Evolutionary conservation across 202 grass and related monocot genomes (phyloP), one percentile per base, ranked within the genome.

Genomic region (Eragrostis tef): DNA sequence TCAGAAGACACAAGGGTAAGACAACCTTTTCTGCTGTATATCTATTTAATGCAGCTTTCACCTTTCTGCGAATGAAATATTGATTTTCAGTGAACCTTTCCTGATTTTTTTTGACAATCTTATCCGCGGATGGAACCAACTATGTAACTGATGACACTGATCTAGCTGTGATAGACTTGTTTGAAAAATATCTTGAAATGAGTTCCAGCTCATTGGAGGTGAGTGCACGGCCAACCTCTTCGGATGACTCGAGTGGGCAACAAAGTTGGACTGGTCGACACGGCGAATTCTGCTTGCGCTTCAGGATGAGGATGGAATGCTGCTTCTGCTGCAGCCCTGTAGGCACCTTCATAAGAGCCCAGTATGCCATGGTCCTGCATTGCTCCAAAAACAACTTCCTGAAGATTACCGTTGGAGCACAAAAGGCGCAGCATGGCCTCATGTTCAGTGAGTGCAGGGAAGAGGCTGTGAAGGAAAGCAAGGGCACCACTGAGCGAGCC

Each of bases 181-280:
- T 24, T 20, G 58, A 77, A 77, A 77, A 64, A 14, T 77, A 49
- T 48, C 15, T 48, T 77, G 74, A 63, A 62, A 76, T 76, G 56
- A 46, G 73, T 39, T 76, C 5, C 8, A 76, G 8, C 56, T 62
- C 56, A 17, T 42, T 62, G 39, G 41, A 61, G 12, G 73, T 62
- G 7, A 76, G 11, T 12, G 21, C 60, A 9, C 5, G 41, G 41
- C 39, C 60, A 62, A 76, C 39, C 22, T 0, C 41, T 62, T 46
- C 39, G 3, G 41, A 62, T 7, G 39, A 43, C 14, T 29, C 39
- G 4, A 76, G 10, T 62, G 22, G 56, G 22, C 56, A 61, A n/a
- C 41, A 76, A 12, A 24, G n/a, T 62, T 76, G 56, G 14, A 45
- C 12, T 4, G 21, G 41, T 76, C 4, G 41, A 61, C 41, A 76